Conservation (phyloP, 2,329 filamentous ascomycete genomes). For the Aspergillus pseudonomiae region DNA sequence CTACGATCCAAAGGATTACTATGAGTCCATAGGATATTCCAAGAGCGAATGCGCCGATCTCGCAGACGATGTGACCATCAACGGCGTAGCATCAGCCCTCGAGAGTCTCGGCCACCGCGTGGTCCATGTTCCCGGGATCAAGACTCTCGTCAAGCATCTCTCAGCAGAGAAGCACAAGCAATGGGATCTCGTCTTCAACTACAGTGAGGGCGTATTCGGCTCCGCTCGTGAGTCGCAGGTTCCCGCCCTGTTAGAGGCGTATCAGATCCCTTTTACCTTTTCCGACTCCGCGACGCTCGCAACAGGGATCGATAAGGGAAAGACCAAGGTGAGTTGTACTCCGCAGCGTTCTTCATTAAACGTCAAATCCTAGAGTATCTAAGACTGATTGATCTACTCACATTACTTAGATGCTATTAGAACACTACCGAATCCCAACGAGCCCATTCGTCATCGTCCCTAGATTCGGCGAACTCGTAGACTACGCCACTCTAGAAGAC, state of each 20-base stretch:
- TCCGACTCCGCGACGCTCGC: constrained; percentile 26
- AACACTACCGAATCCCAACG: constrained; percentile 20
- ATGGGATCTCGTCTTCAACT: constrained; percentile 33
- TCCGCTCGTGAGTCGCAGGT: constrained; percentile 28
- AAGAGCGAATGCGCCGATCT: constrained; percentile 20
- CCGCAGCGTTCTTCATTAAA: background rate
- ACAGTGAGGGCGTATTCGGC: constrained; percentile 26
- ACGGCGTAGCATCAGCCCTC: constrained; percentile 15
- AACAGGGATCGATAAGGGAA: constrained; percentile 25
- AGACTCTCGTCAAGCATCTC: constrained; percentile 19
- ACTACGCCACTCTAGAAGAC: constrained; percentile 7
- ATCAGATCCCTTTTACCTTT: constrained; percentile 29
- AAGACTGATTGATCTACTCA: background rate
- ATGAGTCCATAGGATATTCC: constrained; percentile 15
- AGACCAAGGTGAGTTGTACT: constrained; percentile 21
- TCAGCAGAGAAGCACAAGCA: constrained; percentile 17
- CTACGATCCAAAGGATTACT: constrained; percentile 15
- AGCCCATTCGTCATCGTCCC: constrained; percentile 19
- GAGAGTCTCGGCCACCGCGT: constrained; percentile 19
- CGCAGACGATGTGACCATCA: constrained; percentile 19
- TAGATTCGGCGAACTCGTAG: background rate
- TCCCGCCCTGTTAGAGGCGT: constrained; percentile 29
- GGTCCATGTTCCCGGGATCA: constrained; percentile 17
- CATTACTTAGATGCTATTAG: constrained; percentile 15
- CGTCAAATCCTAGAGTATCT: no score